Conservation (phyloP, 2,329 filamentous ascomycete species). For the Drechmeria coniospora region DNA sequence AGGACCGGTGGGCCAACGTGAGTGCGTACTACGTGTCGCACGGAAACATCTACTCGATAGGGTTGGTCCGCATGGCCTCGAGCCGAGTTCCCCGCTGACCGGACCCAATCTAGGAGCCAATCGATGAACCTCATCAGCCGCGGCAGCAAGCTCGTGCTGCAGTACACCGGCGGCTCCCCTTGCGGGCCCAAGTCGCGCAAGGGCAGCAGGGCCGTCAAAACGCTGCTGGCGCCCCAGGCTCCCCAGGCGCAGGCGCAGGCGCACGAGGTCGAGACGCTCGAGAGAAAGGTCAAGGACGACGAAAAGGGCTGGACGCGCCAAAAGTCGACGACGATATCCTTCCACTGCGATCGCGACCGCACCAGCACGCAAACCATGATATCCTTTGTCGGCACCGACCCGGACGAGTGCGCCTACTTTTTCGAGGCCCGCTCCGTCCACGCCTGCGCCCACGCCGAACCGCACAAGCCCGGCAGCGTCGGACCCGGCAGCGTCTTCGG, state of each 20-base stretch:
- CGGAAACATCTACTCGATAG: slow-evolving; percentile 57
- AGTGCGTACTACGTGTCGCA: slow-evolving; percentile 60
- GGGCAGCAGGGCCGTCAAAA: slow-evolving; percentile 4
- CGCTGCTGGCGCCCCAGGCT: slow-evolving; percentile 1
- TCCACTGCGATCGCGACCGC: slow-evolving; percentile 80
- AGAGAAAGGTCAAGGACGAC: slow-evolving; percentile 17
- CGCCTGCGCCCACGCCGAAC: slow-evolving; percentile 55
- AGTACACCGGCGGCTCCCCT: slow-evolving; percentile 63
- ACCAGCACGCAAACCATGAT: slow-evolving; percentile 50
- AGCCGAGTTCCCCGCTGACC: too few species aligned
- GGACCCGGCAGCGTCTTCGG: slow-evolving; percentile 67
- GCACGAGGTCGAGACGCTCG: slow-evolving; percentile 10
- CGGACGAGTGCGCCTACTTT: slow-evolving; percentile 87
- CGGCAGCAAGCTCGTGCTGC: slow-evolving; percentile 60
- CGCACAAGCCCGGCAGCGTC: slow-evolving; percentile 57
- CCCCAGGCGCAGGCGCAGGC: not conserved
- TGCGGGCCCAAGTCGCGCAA: slow-evolving; percentile 36
- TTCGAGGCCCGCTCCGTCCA: slow-evolving; percentile 82
- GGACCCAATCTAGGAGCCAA: slow-evolving; percentile 19
- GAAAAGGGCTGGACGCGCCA: slow-evolving; percentile 21
- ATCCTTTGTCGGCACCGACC: slow-evolving; percentile 69
- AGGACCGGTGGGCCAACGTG: slow-evolving; percentile 51
- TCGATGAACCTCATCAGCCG: slow-evolving; percentile 39
- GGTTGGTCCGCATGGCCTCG: slow-evolving; percentile 40
- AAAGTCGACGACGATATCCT: slow-evolving; percentile 80